Percentiles rank a stretch among this genome's conserved stretches.
Evolutionary conservation across 2,329 filamentous ascomycete species (phyloP).

Genomic region (Aspergillus pseudoviridinutans): DNA sequence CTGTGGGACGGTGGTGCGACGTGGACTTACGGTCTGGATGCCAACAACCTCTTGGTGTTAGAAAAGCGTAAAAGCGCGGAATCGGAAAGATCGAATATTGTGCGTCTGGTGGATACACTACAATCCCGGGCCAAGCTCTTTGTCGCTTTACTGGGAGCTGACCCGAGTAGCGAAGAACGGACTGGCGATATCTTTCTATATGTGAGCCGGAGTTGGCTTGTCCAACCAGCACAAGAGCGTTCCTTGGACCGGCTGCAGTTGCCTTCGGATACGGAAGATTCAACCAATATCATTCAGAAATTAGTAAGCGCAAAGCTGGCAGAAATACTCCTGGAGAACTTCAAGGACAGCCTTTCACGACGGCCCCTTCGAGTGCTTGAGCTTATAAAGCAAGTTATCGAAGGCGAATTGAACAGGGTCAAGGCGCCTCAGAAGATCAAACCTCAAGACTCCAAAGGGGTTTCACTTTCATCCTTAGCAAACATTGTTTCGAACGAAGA

Average conservation of each 20-base stretch:
- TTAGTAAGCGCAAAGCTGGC: conserved; percentile 40
- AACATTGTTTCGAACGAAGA: conserved; percentile 27
- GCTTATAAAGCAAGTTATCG: conserved; percentile 40
- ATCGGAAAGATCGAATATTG: conserved; percentile 22
- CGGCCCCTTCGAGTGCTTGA: conserved; percentile 37
- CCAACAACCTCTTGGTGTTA: conserved; percentile 23
- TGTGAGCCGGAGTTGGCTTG: conserved; percentile 40
- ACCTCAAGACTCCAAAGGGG: conserved; percentile 12
- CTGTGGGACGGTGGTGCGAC: conserved; percentile 38
- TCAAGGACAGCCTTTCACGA: conserved; percentile 41
- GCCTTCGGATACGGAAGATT: conserved; percentile 18
- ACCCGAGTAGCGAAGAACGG: conserved; percentile 38
- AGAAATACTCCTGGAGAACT: conserved; percentile 39
- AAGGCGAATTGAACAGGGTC: conserved; percentile 29
- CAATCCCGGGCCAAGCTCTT: conserved; percentile 37
- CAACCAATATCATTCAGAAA: conserved; percentile 30
- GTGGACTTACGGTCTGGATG: conserved; percentile 32
- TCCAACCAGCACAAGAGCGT: conserved; percentile 18
- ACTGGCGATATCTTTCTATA: conserved; percentile 41
- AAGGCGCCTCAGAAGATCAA: conserved; percentile 5
- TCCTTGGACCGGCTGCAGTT: conserved; percentile 10
- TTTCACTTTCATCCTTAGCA: conserved; percentile 34
- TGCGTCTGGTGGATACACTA: conserved; percentile 32
- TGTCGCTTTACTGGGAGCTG: conserved; percentile 32
- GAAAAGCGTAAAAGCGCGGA: conserved; percentile 17